Evolutionary conservation across 345 rosid species (phyloP).

Genomic region (Chamaenerion angustifolium): DNA sequence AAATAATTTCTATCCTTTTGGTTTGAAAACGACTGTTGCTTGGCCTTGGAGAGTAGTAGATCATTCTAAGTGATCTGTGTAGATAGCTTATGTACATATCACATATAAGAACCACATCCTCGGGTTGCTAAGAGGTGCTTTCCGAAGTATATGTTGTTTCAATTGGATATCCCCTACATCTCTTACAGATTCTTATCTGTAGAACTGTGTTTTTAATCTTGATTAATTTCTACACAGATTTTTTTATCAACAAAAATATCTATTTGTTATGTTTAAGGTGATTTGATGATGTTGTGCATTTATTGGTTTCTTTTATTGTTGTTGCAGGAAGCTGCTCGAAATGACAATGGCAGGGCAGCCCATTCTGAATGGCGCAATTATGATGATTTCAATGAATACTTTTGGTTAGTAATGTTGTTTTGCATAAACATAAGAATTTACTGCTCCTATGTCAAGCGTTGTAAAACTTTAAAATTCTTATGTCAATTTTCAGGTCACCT

Average conservation of each 20-base stretch:
- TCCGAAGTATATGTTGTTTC: no score
- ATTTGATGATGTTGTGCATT: neutral
- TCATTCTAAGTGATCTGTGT: neutral
- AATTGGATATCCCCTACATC: no score
- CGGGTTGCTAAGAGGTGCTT: no score
- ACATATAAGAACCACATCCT: no score
- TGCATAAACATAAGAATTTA: neutral
- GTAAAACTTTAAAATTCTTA: conserved; percentile 1
- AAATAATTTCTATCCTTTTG: no score
- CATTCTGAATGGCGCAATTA: conserved; percentile 98
- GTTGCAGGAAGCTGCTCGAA: conserved; percentile 57
- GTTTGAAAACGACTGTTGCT: no score
- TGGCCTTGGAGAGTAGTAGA: neutral
- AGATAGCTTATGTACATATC: no score
- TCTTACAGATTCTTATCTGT: no score
- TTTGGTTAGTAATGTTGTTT: conserved; percentile 48
- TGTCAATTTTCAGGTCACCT: conserved; percentile 52
- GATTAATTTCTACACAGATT: no score
- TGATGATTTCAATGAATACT: conserved; percentile 97
- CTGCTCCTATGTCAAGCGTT: neutral
- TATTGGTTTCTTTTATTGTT: conserved; percentile 10
- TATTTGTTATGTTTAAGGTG: neutral
- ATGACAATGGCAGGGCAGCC: conserved; percentile 82
- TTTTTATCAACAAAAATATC: no score
- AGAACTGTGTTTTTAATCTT: no score